Evolutionary conservation across 1,284 basidiomycete species (phyloP), one percentile per base, ranked within the genome.

Genomic region (Rhodotorula sp.): DNA sequence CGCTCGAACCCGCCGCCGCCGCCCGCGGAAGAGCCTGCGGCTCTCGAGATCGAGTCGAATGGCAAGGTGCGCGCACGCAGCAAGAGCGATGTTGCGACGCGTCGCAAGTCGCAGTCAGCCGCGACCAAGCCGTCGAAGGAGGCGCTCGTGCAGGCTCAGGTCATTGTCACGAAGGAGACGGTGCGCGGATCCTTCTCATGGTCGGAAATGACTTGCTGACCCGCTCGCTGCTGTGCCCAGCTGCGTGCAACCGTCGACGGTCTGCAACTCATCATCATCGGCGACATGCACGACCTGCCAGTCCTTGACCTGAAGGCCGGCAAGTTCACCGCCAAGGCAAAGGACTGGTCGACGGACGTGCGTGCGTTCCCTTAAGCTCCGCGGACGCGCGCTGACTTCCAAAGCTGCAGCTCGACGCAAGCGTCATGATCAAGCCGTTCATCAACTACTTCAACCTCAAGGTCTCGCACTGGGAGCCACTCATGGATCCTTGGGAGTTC

Each of bases 391-490:
- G 0, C 21, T 34, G 45, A 34, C 27, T 42, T 52, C 42, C 9
- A 10, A 16, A 4, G 2, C 48, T 7, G 13, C 74, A 96, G 92
- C 83, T 97, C 60, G 89, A 90, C 80, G 89, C 92, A 14, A 89
- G 88, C 7, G 91, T 90, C 0, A 89, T 90, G 0, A 84, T 97
- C 75, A 89, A 89, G 25, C 89, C 88, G 4, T 88, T 90, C 66
- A 90, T 98, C 80, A 93, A 90, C 76, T 99, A 97, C 80, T 99
- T 93, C 91, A 99, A 99, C 82, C 83, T 99, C 66, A 90, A 91
- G 44, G 96, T 97, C 80, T 99, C 97, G 60, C 94, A 99, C 80
- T 99, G 97, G 93, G 97, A 99, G 82, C 97, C 97, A n/a, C 83
- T 99, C 64, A 92, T 98, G 78, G 97, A 99, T 80, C 97, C 97